These are phyloP conservation scores for Colletotrichum sp. DNA, from an alignment of 2,329 filamentous ascomycete species.

Conservation along the genomic window DNA sequence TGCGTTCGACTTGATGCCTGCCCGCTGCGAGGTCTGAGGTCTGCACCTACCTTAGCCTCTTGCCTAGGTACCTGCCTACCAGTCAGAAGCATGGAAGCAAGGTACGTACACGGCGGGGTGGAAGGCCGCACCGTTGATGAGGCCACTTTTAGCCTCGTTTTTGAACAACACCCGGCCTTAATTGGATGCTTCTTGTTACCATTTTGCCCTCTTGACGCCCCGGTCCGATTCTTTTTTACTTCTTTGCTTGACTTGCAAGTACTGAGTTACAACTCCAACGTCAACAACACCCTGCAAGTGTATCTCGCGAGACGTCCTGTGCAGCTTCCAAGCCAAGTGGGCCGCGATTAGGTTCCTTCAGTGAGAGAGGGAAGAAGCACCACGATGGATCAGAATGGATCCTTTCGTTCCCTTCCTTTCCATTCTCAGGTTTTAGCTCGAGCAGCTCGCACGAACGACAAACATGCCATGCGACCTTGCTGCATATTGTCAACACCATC, in stretches of 20 bases:
- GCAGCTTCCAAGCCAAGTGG: not conserved
- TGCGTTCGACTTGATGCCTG: conserved; percentile 9
- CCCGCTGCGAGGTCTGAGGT: not conserved
- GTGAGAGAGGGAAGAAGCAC: not conserved
- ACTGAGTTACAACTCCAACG: not conserved
- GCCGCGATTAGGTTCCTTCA: not conserved
- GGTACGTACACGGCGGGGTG: conserved; percentile 1
- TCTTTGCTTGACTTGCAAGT: not conserved
- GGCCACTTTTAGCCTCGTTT: conserved; percentile 13
- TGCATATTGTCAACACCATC: not conserved
- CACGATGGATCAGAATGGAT: not conserved
- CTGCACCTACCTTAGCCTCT: not conserved
- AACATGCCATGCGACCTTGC: not conserved
- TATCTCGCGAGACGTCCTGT: not conserved
- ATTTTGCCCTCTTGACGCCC: not conserved
- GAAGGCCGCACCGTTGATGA: conserved; percentile 1
- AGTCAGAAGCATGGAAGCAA: not conserved
- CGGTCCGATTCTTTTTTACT: not conserved
- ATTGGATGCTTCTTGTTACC: not conserved
- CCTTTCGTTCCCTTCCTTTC: not conserved
- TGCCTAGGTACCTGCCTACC: not conserved
- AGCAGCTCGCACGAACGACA: not conserved
- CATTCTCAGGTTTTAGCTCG: not conserved
- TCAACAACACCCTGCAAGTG: not conserved
- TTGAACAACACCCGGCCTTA: not conserved